Evolutionary conservation across 139 green algal genomes (phyloP), one percentile per base, ranked within the genome.

Genomic region (Tetradesmus obliquus): DNA sequence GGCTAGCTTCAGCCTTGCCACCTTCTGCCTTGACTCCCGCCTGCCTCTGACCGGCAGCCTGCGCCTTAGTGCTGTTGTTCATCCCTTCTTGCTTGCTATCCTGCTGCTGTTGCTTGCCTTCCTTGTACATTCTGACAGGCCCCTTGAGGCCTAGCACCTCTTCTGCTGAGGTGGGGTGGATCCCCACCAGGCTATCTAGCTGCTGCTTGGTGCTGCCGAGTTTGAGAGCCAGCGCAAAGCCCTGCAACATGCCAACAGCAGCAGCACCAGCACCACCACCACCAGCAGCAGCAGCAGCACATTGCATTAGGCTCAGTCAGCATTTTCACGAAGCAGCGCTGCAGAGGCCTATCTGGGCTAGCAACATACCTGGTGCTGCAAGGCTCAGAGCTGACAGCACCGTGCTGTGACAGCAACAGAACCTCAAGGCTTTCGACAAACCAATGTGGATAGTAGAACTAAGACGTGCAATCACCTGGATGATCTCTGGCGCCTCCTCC

Each of bases 91-190:
- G 57, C 57, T 62, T 62, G 57, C 57, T 7, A 62, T 74, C 2
- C 66, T 74, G 66, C 15, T 74, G 66, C 15, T 74, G 66, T 17
- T 74, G 66, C 66, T 74, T n/a, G 15, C 66, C 66, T 3, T 74
- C 66, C 15, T 24, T 74, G 66, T 74, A 74, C 12, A 17, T n/a
- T n/a, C n/a, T n/a, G n/a, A n/a, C n/a, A n/a, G n/a, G 76, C 22
- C 88, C 88, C 24, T 87, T 87, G n/a, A 91, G 60, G 0, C 79
- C 76, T 0, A 96, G 90, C 93, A 99, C 97, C 95, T 99, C 98
- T 92, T 99, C 98, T 3, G 98, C 98, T 3, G 97, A 90, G 1
- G 96, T 97, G 24, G 98, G 98, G 93, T 99, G 97, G 93, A 99
- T 99, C 22, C 98, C 98, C 20, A 99, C 95, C 19, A 96, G 97